Conservation (phyloP, 768 basidiomycete species). For the Candolleomyces efflorescens region DNA sequence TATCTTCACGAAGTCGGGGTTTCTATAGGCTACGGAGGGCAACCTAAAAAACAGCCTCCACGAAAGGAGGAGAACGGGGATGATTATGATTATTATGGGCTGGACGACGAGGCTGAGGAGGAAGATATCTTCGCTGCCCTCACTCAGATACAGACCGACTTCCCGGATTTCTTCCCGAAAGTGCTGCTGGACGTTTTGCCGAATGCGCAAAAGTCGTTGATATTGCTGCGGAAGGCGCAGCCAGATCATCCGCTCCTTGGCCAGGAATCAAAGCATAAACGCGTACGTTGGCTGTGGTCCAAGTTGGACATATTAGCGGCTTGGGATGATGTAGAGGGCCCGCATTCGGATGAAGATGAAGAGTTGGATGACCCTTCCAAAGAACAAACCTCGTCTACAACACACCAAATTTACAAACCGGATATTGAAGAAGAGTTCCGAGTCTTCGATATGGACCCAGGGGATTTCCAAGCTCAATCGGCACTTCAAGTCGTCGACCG, state of each 20-base stretch:
- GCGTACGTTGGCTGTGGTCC: slow-evolving; percentile 64
- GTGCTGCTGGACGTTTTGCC: slow-evolving; percentile 50
- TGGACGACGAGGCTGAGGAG: slow-evolving; percentile 36
- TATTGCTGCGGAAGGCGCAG: slow-evolving; percentile 57
- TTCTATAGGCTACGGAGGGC: slow-evolving; percentile 52
- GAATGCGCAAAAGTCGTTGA: slow-evolving; percentile 65
- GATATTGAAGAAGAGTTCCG: slow-evolving; percentile 42
- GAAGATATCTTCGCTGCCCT: slow-evolving; percentile 35
- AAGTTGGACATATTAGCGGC: slow-evolving; percentile 44
- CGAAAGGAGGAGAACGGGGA: slow-evolving; percentile 21
- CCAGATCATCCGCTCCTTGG: slow-evolving; percentile 60
- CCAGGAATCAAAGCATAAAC: slow-evolving; percentile 15
- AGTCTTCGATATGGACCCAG: slow-evolving; percentile 68
- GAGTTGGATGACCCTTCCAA: neutral
- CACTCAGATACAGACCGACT: slow-evolving; percentile 34
- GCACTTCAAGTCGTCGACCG: slow-evolving; percentile 21
- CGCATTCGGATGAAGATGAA: neutral
- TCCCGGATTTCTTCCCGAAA: slow-evolving; percentile 62
- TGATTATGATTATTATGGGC: slow-evolving; percentile 28
- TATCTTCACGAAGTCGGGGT: slow-evolving; percentile 56
- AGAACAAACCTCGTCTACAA: neutral
- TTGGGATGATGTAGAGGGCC: slow-evolving; percentile 27
- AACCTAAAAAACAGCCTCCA: slow-evolving; percentile 22
- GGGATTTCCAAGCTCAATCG: slow-evolving; percentile 26
- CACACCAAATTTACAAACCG: slow-evolving; percentile 21